Conservation (phyloP, 495 filamentous ascomycete genomes). For the Podospora pseudocomata region DNA sequence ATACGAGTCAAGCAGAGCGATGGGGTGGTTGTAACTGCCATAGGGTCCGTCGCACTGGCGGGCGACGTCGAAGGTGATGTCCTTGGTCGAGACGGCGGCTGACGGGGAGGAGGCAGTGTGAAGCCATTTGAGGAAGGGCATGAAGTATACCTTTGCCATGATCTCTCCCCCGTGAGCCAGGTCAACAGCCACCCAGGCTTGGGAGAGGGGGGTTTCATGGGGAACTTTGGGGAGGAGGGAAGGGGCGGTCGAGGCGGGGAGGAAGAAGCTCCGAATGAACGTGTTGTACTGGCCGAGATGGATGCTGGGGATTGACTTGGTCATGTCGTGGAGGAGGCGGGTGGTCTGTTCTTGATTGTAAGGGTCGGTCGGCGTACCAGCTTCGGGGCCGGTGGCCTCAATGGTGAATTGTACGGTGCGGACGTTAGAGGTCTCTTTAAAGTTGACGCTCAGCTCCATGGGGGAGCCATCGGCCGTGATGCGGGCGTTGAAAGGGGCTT, state of each 20-base stretch:
- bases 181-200: constrained; percentile 8
- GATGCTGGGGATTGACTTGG: background rate
- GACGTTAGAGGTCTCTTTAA: background rate
- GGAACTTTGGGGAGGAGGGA: background rate
- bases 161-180: background rate
- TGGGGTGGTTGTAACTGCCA: background rate
- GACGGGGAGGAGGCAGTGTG: background rate
- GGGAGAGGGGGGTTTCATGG: background rate
- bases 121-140: constrained; percentile 10
- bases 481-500: background rate
- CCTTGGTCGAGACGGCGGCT: background rate
- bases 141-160: constrained; percentile 11
- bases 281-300: constrained; percentile 1
- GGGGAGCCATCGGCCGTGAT: constrained; percentile 4
- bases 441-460: constrained; percentile 12
- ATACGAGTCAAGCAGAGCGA: background rate
- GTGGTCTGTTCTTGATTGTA: constrained; percentile 8
- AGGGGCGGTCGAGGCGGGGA: background rate
- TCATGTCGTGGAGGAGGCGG: background rate
- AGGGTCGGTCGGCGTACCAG: background rate
- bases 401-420: constrained; percentile 12
- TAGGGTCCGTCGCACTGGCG: background rate
- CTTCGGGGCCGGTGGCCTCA: background rate
- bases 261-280: background rate
- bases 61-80: background rate